Base-by-base conservation (phyloP, 768 basidiomycete genomes). In the Cystofilobasidium ferigula region DNA sequence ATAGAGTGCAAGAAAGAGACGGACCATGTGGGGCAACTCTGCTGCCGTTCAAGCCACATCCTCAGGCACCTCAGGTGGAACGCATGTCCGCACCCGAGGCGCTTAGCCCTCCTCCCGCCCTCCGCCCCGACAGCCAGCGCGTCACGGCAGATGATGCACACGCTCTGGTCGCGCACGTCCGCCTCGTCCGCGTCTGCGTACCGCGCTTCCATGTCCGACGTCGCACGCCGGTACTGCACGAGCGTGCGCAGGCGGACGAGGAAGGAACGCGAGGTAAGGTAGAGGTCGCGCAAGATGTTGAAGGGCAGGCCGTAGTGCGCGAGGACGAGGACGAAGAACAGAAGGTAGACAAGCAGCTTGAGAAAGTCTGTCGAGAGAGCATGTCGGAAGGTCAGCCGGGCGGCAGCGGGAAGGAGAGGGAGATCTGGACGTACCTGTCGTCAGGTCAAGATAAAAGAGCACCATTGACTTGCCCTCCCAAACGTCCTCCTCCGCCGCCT, bases 401-500 rank as follows among this genome's bases (percentile, higher is more conserved):
- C 24, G 18, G 24, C n/a, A 20, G 4, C 8, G 40, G 16, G 42
- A 35, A 20, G 38, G 43, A 18, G 26, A 26, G 10, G 61, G 16
- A 35, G 30, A 36, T 10, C 8, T 1, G 4, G 9, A 59, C 84
- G 56, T 69, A 93, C 94, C 92, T 47, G 92, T 93, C 32, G 81
- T 80, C 61, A 98, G 78, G 73, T 98, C 95, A 64, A 97, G 84
- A 74, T 97, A 98, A 78, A 95, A 97, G 12, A 88, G 80, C 81
- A 85, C 93, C 85, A 97, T 93, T 79, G 89, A 91, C 80, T 97
- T 98, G 73, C 92, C 87, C 76, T 99, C 93, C 95, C 95, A 98
- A 56, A 45, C 43, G 12, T 60, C 58, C 26, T 58, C 57, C 26
- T 58, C 57, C 30, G 26, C 57, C 26, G 10, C 57, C 5, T 34